phyloP scores from a whole-genome alignment of 1,284 basidiomycete species.

The Tetrapyrgos nigripes region DNA sequence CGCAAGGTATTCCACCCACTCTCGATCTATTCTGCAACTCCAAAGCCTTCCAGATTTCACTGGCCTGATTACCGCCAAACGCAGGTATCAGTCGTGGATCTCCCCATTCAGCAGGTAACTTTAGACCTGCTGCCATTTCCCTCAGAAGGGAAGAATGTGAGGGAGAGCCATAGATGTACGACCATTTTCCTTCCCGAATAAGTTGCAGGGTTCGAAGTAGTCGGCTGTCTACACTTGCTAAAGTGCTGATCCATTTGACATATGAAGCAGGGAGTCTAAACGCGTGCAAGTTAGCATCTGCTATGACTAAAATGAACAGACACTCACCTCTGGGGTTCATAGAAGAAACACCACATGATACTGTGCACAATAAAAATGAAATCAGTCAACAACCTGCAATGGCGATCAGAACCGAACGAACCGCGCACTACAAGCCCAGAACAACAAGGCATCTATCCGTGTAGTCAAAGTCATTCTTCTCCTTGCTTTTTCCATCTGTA shows the following conservation, averaged over 20 bases:
- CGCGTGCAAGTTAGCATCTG: not conserved
- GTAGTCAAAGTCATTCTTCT: slow-evolving; percentile 43
- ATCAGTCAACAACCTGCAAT: not conserved
- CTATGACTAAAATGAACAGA: not conserved
- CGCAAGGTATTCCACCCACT: slow-evolving; percentile 75
- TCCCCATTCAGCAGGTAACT: slow-evolving; percentile 66
- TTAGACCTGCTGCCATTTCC: slow-evolving; percentile 58
- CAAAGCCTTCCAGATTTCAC: slow-evolving; percentile 58
- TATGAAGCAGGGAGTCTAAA: slow-evolving; percentile 72
- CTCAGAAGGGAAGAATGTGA: slow-evolving; percentile 47
- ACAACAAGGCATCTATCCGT: slow-evolving; percentile 68
- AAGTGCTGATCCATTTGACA: slow-evolving; percentile 75
- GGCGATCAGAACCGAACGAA: slow-evolving; percentile 35
- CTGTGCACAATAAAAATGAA: slow-evolving; percentile 39
- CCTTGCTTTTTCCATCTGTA: slow-evolving; percentile 21
- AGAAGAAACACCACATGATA: slow-evolving; percentile 88
- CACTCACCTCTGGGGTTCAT: slow-evolving; percentile 67
- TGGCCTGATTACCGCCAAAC: slow-evolving; percentile 59
- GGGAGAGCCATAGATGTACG: slow-evolving; percentile 54
- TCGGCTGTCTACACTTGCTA: slow-evolving; percentile 71
- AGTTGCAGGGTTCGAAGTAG: slow-evolving; percentile 59
- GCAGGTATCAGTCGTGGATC: slow-evolving; percentile 63
- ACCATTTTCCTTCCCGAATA: slow-evolving; percentile 60
- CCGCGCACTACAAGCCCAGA: slow-evolving; percentile 80
- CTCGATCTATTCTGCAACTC: slow-evolving; percentile 55